Base-by-base conservation (phyloP, 345 rosid species). In the Physaria fendleri region DNA sequence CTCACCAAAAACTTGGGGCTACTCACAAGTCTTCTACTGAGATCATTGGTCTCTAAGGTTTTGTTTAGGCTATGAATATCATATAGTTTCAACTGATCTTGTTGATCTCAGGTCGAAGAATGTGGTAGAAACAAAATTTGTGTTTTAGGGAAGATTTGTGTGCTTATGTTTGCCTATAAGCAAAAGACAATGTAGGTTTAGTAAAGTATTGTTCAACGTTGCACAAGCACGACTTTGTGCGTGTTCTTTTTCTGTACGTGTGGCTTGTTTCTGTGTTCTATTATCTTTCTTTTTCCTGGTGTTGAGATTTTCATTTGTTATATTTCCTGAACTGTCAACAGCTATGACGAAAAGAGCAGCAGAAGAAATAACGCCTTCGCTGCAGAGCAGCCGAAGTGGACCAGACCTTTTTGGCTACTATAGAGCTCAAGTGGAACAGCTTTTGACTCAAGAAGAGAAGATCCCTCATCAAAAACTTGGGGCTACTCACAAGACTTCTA, bases 371-470 rank as follows among this genome's bases (percentile, higher is more conserved):
- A 3, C 60, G 59, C 40, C 66, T 68, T 43, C 60, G 42, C 1
- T 30, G 21, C 54, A 50, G 34, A 41, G 38, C 32, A 2, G 18
- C 5, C 32, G 21, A 41, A 33, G 5, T 24, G 66, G 60, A 59
- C 60, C 46, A 4, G 51, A 68, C 16, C 1, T 42, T 23, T 43
- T 68, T 28, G 48, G 66, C 39, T 43, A 35, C 72, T 68, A 33
- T 10, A 43, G 33, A 51, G 21, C 15, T 33, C 72, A 49, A 59
- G 66, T 68, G 7, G 61, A 49, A 34, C 55, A 42, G 40, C 60
- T 68, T 18, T 37, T 68, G 50, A 52, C 62, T 43, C 50, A 53
- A 29, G 34, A 61, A 59, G 66, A 68, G 66, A 59, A 8, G 54
- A 34, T 34, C 20, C 22, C 54, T 25, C 35, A 11, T 15, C 59